A percentile compares a stretch with the other conserved stretches of the same genome.
phyloP scores from a whole-genome alignment of 768 basidiomycete genomes.

The Hirschioporus abietinus region DNA sequence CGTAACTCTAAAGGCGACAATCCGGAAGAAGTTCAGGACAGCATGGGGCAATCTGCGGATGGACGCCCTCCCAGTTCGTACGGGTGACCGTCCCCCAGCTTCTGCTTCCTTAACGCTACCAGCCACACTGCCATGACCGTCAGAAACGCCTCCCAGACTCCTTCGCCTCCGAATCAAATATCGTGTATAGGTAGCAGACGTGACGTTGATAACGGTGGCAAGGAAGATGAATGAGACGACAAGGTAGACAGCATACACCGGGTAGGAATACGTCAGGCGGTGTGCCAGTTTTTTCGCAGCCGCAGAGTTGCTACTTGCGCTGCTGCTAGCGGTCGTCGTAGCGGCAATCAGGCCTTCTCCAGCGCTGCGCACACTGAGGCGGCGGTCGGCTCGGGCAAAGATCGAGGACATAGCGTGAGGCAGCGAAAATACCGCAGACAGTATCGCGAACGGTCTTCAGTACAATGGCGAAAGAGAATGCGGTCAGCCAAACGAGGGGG shows the following conservation, averaged over 20 bases:
- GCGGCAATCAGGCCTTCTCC: no score
- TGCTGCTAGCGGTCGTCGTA: no score
- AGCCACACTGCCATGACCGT: not conserved
- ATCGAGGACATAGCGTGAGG: no score
- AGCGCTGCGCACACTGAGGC: no score
- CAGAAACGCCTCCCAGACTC: not conserved
- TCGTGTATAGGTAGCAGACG: constrained; percentile 19
- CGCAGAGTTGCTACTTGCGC: no score
- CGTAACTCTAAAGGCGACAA: constrained; percentile 26
- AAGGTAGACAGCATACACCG: constrained; percentile 38
- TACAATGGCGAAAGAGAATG: no score
- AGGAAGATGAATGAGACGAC: constrained; percentile 37
- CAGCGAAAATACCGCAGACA: no score
- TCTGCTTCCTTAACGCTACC: constrained; percentile 6
- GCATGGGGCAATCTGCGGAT: constrained; percentile 19
- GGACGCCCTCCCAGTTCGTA: constrained; percentile 6
- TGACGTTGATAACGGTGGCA: constrained; percentile 29
- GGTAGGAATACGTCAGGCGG: constrained; percentile 24
- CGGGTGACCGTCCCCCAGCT: no score
- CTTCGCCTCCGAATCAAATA: constrained; percentile 14
- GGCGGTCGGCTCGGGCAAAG: no score
- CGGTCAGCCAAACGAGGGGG: no score
- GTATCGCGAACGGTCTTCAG: no score
- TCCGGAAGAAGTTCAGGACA: constrained; percentile 23
- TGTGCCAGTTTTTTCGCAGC: no score